These are phyloP conservation scores for Lactifluus hygrophoroides DNA, from an alignment of 768 basidiomycete species.

Conservation along the genomic window DNA sequence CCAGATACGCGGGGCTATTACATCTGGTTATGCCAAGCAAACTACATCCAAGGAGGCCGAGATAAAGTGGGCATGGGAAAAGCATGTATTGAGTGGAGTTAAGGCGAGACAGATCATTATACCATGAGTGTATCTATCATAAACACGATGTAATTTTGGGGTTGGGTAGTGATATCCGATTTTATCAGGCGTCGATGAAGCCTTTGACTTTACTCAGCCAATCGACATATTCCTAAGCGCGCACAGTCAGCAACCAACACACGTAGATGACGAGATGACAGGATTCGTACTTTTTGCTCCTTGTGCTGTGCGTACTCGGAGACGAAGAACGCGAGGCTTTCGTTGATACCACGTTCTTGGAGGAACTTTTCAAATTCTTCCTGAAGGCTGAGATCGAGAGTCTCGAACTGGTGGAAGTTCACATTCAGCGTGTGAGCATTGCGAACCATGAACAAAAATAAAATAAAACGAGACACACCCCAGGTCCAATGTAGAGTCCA, in stretches of 20 bases:
- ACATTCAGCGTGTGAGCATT: not conserved
- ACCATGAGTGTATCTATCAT: constrained; percentile 6
- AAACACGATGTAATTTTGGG: constrained; percentile 7
- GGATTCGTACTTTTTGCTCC: constrained; percentile 74
- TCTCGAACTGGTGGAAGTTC: constrained; percentile 63
- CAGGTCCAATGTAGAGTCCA: constrained; percentile 87
- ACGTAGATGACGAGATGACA: not conserved
- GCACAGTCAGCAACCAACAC: not conserved
- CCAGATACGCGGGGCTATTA: too few relatives aligned
- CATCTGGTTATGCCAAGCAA: not conserved
- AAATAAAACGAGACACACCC: constrained; percentile 37
- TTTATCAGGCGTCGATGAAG: constrained; percentile 58
- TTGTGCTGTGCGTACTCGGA: constrained; percentile 83
- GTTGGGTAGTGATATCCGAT: not conserved
- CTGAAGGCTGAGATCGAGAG: constrained; percentile 80
- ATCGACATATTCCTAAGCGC: constrained; percentile 72
- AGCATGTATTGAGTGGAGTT: constrained; percentile 10
- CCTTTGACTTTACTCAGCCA: constrained; percentile 80
- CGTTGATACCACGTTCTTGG: constrained; percentile 83
- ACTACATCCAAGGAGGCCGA: not conserved
- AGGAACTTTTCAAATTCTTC: constrained; percentile 88
- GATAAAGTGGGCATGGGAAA: not conserved
- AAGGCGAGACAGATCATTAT: not conserved
- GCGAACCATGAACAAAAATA: too few relatives aligned
- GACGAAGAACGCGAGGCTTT: constrained; percentile 74